Percentiles rank a stretch among this genome's conserved stretches.
phyloP scores from a whole-genome alignment of 164 flowering plant genomes.

The Magnolia changhungtana region DNA sequence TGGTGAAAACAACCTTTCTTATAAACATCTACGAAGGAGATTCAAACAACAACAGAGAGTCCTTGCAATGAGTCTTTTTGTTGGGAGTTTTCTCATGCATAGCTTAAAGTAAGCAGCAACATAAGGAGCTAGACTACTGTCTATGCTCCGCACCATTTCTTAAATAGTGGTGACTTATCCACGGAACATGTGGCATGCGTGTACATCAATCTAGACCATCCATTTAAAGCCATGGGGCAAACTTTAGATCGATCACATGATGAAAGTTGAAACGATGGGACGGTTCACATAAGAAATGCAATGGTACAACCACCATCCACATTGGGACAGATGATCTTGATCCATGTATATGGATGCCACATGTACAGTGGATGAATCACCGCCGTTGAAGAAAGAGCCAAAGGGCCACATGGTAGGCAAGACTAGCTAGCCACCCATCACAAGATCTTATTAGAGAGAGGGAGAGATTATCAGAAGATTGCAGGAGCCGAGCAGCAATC shows the following conservation, averaged over 20 bases:
- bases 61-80: too few relatives aligned
- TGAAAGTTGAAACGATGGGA: too few relatives aligned
- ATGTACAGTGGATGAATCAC: background rate
- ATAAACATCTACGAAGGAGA: too few relatives aligned
- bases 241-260: background rate
- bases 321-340: background rate
- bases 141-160: background rate
- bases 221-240: background rate
- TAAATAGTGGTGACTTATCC: background rate
- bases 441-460: background rate
- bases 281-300: too few relatives aligned
- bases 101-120: background rate
- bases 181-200: background rate
- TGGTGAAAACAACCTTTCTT: constrained; percentile 15
- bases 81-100: too few relatives aligned
- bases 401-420: background rate
- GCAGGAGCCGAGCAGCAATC: constrained; percentile 18
- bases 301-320: background rate
- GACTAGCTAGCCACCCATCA: background rate
- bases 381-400: background rate
- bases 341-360: background rate
- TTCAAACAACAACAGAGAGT: too few relatives aligned
- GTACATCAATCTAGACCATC: background rate
- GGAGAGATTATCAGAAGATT: constrained; percentile 35
- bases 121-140: background rate